These are phyloP conservation scores for Chiua sp. DNA, from an alignment of 1,284 basidiomycete species.

Conservation along the genomic window DNA sequence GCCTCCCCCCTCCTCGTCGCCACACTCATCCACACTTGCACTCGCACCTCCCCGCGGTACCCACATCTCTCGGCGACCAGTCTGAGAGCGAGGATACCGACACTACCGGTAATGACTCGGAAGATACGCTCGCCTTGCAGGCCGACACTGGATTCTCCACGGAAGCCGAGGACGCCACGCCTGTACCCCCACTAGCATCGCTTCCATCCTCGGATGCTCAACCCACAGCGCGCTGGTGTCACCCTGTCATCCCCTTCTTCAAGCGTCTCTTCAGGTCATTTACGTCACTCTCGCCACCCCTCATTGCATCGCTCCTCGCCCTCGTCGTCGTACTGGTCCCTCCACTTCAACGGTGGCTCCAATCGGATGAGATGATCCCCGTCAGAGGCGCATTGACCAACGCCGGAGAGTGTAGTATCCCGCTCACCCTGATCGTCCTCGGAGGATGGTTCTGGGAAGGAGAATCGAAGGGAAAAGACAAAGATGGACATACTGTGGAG, in stretches of 20 bases:
- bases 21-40: neutral
- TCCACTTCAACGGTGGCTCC: slow-evolving; percentile 75
- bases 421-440: slow-evolving; percentile 89
- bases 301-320: slow-evolving; percentile 82
- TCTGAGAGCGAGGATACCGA: slow-evolving; percentile 32
- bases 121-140: slow-evolving; percentile 21
- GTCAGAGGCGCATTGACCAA: slow-evolving; percentile 74
- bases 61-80: slow-evolving; percentile 28
- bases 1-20: neutral
- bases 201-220: neutral
- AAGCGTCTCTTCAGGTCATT: slow-evolving; percentile 1
- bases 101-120: slow-evolving; percentile 28
- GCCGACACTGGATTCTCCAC: slow-evolving; percentile 22
- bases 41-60: slow-evolving; percentile 28
- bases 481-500: neutral
- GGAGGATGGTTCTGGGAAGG: slow-evolving; percentile 86
- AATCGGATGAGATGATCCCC: slow-evolving; percentile 60
- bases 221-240: slow-evolving; percentile 10
- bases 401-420: slow-evolving; percentile 86
- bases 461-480: slow-evolving; percentile 18
- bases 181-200: neutral
- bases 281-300: slow-evolving; percentile 47
- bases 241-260: neutral
- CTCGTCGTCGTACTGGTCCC: slow-evolving; percentile 82
- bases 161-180: slow-evolving; percentile 14